Percentiles rank a stretch among this genome's conserved stretches.
phyloP scores from a whole-genome alignment of 1,139 yeast genomes.

The Lodderomyces parapsilosis region DNA sequence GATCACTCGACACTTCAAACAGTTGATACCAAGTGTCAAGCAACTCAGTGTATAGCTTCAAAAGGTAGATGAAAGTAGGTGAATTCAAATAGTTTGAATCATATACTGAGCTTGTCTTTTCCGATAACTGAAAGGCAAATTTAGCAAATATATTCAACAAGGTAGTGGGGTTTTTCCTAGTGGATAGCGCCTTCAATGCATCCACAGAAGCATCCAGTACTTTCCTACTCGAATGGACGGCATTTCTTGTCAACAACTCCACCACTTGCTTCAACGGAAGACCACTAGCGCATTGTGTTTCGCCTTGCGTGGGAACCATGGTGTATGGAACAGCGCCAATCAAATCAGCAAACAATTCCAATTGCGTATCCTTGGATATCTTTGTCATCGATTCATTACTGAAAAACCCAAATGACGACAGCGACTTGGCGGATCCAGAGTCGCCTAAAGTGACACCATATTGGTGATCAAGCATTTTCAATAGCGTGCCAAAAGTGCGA shows the following conservation, averaged over 20 bases:
- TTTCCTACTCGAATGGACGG: constrained; percentile 62
- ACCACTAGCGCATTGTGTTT: constrained; percentile 32
- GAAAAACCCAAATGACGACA: constrained; percentile 29
- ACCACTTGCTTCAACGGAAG: constrained; percentile 60
- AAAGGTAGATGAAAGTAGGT: constrained; percentile 54
- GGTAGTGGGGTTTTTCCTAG: constrained; percentile 67
- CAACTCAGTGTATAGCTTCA: constrained; percentile 74
- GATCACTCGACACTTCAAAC: constrained; percentile 22
- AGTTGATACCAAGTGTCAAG: constrained; percentile 79
- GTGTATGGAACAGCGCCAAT: constrained; percentile 74
- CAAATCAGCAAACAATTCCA: constrained; percentile 68
- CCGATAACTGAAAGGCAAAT: constrained; percentile 77
- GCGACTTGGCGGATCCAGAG: constrained; percentile 14
- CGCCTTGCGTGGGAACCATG: constrained; percentile 31
- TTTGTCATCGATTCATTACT: constrained; percentile 43
- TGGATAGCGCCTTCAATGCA: constrained; percentile 65
- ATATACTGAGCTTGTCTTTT: constrained; percentile 46
- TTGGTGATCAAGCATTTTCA: constrained; percentile 58
- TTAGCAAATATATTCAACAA: constrained; percentile 75
- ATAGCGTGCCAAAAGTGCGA: constrained; percentile 55
- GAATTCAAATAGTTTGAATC: constrained; percentile 58
- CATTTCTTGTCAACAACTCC: constrained; percentile 73
- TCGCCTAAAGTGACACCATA: constrained; percentile 48
- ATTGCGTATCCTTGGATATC: constrained; percentile 35
- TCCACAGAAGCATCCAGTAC: constrained; percentile 63